Evolutionary conservation across 2,329 filamentous ascomycete species (phyloP).

Genomic region (Xylaria sp.): DNA sequence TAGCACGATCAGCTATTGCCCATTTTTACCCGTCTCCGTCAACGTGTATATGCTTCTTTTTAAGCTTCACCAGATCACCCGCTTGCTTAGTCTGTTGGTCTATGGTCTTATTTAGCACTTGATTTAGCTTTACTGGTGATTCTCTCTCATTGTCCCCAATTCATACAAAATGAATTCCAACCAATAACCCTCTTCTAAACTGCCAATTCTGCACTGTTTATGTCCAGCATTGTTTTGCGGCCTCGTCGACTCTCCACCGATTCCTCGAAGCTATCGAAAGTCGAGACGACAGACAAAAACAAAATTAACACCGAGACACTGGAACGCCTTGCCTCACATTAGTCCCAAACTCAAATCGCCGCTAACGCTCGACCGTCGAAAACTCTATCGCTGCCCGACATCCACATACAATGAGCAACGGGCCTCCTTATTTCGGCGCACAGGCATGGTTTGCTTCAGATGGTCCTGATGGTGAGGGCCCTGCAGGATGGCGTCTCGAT

Average conservation of each 20-base stretch:
- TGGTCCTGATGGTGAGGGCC: constrained; percentile 50
- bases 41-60: constrained; percentile 3
- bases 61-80: neutral
- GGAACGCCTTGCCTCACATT: constrained; percentile 12
- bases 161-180: neutral
- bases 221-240: neutral
- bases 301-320: constrained; percentile 8
- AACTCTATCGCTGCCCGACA: constrained; percentile 16
- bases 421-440: neutral
- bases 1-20: neutral
- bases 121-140: neutral
- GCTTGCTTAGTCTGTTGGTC: neutral
- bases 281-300: neutral
- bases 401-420: constrained; percentile 36
- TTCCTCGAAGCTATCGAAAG: neutral
- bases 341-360: constrained; percentile 38
- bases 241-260: neutral
- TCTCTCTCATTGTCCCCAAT: neutral
- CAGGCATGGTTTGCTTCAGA: constrained; percentile 49
- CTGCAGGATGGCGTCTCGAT: constrained; percentile 64
- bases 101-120: neutral
- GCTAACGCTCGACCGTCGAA: constrained; percentile 32
- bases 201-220: neutral
- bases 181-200: neutral
- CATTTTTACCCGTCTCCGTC: constrained; percentile 17